Evolutionary conservation across 192 early-diverging fungal species (phyloP), one percentile per base, ranked within the genome.

Genomic region (Linnemannia exigua): DNA sequence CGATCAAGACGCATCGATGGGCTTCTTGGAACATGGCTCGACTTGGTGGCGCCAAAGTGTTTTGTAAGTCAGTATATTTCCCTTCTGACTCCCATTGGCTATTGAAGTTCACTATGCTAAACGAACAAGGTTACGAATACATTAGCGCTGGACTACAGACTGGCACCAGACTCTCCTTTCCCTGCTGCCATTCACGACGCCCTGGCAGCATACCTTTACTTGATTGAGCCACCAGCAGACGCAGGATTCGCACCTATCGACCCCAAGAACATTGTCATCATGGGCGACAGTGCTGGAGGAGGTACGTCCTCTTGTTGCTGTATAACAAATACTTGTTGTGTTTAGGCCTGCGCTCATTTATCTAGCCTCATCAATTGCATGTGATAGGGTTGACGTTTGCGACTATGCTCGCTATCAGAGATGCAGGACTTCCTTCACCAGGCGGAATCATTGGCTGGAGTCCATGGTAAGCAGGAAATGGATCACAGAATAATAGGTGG

Each of bases 101-200:
- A n/a, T 16, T 74, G 48, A 31, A 50, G 8, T 28, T 77, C 3
- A 41, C 35, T n/a, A 35, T 74, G 58, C 58, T 63, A 52, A 52
- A 17, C 20, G 17, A 63, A 17, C n/a, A 20, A 33, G 46, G 41
- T 25, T 47, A 35, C 35, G 22, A 58, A 16, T 33, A 12, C 1
- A 74, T 66, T 14, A 81, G 78, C n/a, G 16, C 80, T 96, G 54
- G 93, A 94, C 73, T 99, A 99, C 83, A 87, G 98, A 9, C 79
- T 98, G 37, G 93, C 98, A 0, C 98, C 98, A 0, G 92, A 95
- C 71, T 85, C 92, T 19, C 92, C 94, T 25, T 99, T 96, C 80
- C 98, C 98, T 2, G 87, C 93, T 66, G 96, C 96, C 28, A 80
- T 99, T 4, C 91, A 95, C 67, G 98, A 99, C 86, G 93, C 94